phyloP scores from a whole-genome alignment of 2,329 filamentous ascomycete genomes.

The Claviceps humidiphila region DNA sequence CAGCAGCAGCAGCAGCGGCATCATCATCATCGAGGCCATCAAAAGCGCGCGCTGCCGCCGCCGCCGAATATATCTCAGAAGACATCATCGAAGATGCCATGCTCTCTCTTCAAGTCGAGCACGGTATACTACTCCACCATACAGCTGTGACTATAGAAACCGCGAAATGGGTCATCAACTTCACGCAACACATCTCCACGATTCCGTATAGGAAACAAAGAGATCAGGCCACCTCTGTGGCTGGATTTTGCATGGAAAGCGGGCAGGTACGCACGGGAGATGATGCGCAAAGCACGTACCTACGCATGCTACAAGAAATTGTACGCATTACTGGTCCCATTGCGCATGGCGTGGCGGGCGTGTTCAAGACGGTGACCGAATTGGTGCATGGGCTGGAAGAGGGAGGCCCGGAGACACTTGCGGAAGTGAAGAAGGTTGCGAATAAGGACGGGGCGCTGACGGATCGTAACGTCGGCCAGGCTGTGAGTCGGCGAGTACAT shows the following conservation, averaged over 20 bases:
- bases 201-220: conserved; percentile 53
- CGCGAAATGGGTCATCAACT: conserved; percentile 57
- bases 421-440: conserved; percentile 43
- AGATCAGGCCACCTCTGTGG: conserved; percentile 35
- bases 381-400: conserved; percentile 46
- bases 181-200: conserved; percentile 68
- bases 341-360: conserved; percentile 52
- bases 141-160: conserved; percentile 47
- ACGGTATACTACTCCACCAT: conserved; percentile 58
- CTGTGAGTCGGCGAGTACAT: conserved; percentile 44
- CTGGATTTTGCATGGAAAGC: conserved; percentile 64
- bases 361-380: conserved; percentile 44
- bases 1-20: conserved; percentile 16
- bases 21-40: conserved; percentile 16
- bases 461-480: conserved; percentile 41
- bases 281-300: conserved; percentile 51
- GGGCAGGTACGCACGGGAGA: conserved; percentile 64
- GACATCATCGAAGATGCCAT: conserved; percentile 58
- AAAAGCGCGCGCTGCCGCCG: conserved; percentile 16
- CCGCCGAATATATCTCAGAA: conserved; percentile 46
- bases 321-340: conserved; percentile 57
- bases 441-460: conserved; percentile 44
- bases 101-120: conserved; percentile 53
- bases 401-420: conserved; percentile 47
- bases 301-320: conserved; percentile 66